Evolutionary conservation across 371 early-diverging fungal species (phyloP), one percentile per base, ranked within the genome.

Genomic region (Mucor ambiguus): DNA sequence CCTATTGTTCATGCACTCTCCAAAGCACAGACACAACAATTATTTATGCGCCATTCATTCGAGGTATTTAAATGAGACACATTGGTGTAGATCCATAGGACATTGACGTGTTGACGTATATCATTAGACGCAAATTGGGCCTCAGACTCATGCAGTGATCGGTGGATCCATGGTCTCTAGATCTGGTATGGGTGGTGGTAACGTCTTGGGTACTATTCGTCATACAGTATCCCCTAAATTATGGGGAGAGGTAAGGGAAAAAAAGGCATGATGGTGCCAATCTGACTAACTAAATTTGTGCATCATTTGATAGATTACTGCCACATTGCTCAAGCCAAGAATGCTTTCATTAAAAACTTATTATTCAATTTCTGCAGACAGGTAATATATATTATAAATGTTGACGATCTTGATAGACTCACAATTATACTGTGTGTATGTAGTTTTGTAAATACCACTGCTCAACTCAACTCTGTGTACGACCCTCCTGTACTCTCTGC

Each of bases 31-130:
- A 72, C 91, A 35, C 83, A 87, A 56, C 90, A 90, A 69, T 80
- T 94, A 58, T 83, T 87, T 62, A 88, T 95, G 79, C 87, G 87
- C 64, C 95, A 95, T 72, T 90, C 93, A 44, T 95, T 95, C 75
- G 87, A 94, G 84, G 92, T 92, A 82, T 29, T 68, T 0, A 33
- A 4, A 28, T 2, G 30, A 48, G 5, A 35, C 44, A n/a, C 11
- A 43, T 2, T 6, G 14, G 44, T 14, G 20, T 3, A 10, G 35
- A 33, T 43, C 18, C 20, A 14, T 20, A 24, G 20, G 46, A 48
- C 46, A 52, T 26, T 58, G 28, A 41, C 41, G 18, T 41, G 11
- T 37, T 37, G 37, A 11, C 37, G 33, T 33, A 33, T 33, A 3
- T 72, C 26, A 29, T 71, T 37, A 92, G 90, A 89, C 91, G 12